phyloP scores from a whole-genome alignment of 2,329 filamentous ascomycete species.

The Hymenoscyphus salicellus region DNA sequence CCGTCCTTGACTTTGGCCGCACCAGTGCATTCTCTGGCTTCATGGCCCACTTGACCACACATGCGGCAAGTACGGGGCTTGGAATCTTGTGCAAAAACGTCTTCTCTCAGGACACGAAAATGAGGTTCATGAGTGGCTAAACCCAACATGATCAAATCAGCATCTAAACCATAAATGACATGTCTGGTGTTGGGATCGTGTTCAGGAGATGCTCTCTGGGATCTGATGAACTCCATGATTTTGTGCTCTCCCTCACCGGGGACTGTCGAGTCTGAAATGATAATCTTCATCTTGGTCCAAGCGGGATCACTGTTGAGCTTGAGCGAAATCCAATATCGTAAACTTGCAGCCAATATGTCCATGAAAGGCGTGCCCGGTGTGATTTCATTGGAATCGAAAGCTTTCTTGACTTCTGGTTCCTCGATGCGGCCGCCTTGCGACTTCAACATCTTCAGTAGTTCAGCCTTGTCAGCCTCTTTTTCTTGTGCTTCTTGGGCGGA shows the following conservation, averaged over 20 bases:
- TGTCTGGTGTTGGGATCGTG: conserved; percentile 96
- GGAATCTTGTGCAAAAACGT: conserved; percentile 89
- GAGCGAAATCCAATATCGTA: conserved; percentile 96
- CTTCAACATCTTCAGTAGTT: conserved; percentile 80
- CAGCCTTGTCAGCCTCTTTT: conserved; percentile 86
- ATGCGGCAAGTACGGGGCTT: conserved; percentile 79
- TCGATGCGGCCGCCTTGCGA: conserved; percentile 66
- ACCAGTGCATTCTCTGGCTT: conserved; percentile 80
- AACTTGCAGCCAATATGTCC: conserved; percentile 84
- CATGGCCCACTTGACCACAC: conserved; percentile 90
- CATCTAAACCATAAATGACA: conserved; percentile 96
- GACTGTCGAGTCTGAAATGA: conserved; percentile 97
- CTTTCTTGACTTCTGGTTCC: conserved; percentile 72
- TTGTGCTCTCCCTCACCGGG: conserved; percentile 98
- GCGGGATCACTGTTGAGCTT: conserved; percentile 95
- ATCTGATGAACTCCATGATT: conserved; percentile 97
- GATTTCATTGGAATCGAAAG: conserved; percentile 84
- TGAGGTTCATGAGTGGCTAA: conserved; percentile 96
- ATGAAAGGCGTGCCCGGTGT: conserved; percentile 98
- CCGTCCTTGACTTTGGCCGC: conserved; percentile 73
- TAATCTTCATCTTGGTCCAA: conserved; percentile 94
- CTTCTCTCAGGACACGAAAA: conserved; percentile 92
- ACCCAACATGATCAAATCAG: conserved; percentile 97
- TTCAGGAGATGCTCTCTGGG: conserved; percentile 83
- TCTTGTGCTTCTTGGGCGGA: conserved; percentile 92